Evolutionary conservation across 2,329 filamentous ascomycete species (phyloP).

Genomic region (Penicillium oxalicum): DNA sequence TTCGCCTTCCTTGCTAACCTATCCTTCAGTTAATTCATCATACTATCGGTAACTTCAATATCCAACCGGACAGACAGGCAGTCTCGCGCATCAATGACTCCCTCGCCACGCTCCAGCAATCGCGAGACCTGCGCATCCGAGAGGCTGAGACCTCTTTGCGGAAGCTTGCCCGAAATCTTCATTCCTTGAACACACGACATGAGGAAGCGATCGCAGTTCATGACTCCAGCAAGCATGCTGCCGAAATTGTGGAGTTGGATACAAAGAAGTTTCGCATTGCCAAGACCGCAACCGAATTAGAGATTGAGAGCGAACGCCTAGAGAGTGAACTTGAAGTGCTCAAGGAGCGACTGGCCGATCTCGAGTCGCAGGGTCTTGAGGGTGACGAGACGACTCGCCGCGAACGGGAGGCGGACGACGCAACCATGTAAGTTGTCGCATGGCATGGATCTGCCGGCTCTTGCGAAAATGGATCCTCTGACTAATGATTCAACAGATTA

Average conservation of each 20-base stretch:
- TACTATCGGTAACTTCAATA: constrained; percentile 93
- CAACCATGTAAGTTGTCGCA: constrained; percentile 37
- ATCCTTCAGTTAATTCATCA: constrained; percentile 70
- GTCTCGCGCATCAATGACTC: constrained; percentile 80
- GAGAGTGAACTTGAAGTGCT: constrained; percentile 71
- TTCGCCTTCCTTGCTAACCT: neutral
- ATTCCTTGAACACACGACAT: constrained; percentile 69
- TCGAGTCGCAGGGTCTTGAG: constrained; percentile 83
- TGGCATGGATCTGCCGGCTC: neutral
- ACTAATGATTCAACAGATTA: constrained; percentile 45
- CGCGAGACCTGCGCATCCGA: constrained; percentile 69
- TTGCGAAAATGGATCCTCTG: neutral
- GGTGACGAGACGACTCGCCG: constrained; percentile 53
- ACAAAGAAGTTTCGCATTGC: constrained; percentile 90
- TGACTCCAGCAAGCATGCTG: constrained; percentile 72
- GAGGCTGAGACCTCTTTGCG: constrained; percentile 63
- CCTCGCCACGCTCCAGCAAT: constrained; percentile 73
- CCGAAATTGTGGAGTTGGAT: constrained; percentile 78
- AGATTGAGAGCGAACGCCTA: constrained; percentile 92
- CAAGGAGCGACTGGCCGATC: constrained; percentile 66
- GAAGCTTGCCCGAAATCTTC: constrained; percentile 68
- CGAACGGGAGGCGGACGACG: constrained; percentile 47
- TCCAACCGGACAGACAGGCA: constrained; percentile 76
- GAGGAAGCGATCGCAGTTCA: constrained; percentile 68
- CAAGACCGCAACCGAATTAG: constrained; percentile 82